Conservation (phyloP, 495 filamentous ascomycete genomes). For the Neurospora terricola region DNA sequence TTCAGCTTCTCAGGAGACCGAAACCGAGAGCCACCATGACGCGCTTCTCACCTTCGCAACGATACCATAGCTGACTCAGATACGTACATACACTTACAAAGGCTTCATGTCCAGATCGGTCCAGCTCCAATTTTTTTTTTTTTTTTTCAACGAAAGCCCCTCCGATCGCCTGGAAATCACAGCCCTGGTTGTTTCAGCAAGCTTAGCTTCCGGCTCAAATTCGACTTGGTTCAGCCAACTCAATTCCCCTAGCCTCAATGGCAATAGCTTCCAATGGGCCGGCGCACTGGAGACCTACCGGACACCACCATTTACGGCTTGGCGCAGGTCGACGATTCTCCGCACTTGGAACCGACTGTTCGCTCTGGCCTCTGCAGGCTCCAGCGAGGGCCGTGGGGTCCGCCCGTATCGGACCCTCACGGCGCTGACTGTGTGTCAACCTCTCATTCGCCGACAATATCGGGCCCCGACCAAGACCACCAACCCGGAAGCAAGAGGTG, state of each 20-base stretch:
- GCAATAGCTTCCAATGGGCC: slow-evolving; percentile 4
- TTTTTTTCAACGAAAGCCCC: not conserved
- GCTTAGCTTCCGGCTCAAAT: slow-evolving; percentile 6
- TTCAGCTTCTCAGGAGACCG: not conserved
- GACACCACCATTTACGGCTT: slow-evolving; percentile 6
- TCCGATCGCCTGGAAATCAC: not conserved
- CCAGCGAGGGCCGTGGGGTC: slow-evolving; percentile 2
- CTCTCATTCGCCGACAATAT: slow-evolving; percentile 18
- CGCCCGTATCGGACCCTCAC: slow-evolving; percentile 13
- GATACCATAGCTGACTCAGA: not conserved
- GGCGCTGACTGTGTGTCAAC: slow-evolving; percentile 25
- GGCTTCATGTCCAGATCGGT: not conserved
- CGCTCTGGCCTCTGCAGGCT: slow-evolving; percentile 14
- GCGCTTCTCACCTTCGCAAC: not conserved
- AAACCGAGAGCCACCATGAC: not conserved
- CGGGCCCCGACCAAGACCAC: slow-evolving; percentile 12
- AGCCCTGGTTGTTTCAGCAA: not conserved
- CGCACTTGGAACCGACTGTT: slow-evolving; percentile 10
- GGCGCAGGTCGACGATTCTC: slow-evolving; percentile 11
- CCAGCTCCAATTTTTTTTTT: not conserved
- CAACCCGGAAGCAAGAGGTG: slow-evolving; percentile 1
- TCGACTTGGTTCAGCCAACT: slow-evolving; percentile 1
- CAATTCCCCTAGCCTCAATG: slow-evolving; percentile 5
- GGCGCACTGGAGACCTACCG: not conserved
- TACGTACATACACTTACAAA: not conserved